phyloP scores from a whole-genome alignment of 768 basidiomycete genomes.

The Punctularia strigosozonata region DNA sequence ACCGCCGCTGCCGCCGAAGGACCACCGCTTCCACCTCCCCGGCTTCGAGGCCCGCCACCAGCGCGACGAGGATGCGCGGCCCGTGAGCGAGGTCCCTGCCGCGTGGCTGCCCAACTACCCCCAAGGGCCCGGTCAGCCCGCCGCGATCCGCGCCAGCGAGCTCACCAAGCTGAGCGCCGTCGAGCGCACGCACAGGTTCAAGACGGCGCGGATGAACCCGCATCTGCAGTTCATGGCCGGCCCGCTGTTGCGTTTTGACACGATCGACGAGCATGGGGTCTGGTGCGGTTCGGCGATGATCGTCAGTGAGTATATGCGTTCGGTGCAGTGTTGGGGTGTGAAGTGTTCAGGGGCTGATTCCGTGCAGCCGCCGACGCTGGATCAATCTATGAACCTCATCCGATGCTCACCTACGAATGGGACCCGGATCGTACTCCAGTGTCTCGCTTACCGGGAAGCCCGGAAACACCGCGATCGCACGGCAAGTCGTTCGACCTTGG shows the following conservation, averaged over 20 bases:
- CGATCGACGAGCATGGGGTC: conserved; percentile 59
- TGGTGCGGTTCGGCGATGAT: conserved; percentile 88
- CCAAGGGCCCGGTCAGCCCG: conserved; percentile 1
- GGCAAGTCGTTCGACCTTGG: conserved; percentile 42
- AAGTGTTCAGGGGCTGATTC: conserved; percentile 2
- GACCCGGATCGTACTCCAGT: conserved; percentile 39
- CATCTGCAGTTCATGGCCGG: conserved; percentile 89
- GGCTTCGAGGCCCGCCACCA: conserved; percentile 3
- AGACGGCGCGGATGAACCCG: conserved; percentile 62
- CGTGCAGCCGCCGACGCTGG: conserved; percentile 61
- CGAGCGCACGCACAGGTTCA: conserved; percentile 50
- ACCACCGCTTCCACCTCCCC: conserved; percentile 13
- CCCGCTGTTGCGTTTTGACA: conserved; percentile 84
- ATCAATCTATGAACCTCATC: conserved; percentile 67
- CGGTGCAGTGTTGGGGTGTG: not conserved
- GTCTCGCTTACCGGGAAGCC: conserved; percentile 6
- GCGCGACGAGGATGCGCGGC: too few species aligned
- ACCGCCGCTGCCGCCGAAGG: conserved; percentile 38
- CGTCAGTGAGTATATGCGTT: conserved; percentile 50
- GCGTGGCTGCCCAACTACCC: not conserved
- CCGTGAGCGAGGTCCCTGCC: conserved; percentile 2
- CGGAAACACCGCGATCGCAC: conserved; percentile 6
- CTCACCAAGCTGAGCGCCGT: conserved; percentile 44
- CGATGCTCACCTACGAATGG: conserved; percentile 61
- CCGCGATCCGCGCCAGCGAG: conserved; percentile 11